Base-by-base conservation (phyloP, 2,329 filamentous ascomycete genomes). In the Phyllosticta paracitricarpa region DNA sequence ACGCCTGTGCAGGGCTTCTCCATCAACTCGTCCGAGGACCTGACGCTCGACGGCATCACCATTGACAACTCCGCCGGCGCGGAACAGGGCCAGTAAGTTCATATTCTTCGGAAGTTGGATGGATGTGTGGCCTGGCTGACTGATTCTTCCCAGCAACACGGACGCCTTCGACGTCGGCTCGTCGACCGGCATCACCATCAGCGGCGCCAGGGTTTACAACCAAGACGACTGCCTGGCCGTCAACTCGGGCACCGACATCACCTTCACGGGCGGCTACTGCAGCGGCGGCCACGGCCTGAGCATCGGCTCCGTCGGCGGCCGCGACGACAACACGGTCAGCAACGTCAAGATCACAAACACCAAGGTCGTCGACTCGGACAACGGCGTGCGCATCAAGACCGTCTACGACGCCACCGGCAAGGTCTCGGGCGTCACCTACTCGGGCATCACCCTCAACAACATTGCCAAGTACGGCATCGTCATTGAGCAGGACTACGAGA, bases 181-280 rank as follows among this genome's bases (percentile, higher is more conserved):
- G n/a, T 76, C 71, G 25, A 73, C 69, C 52, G 72, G 71, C 24
- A 70, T 82, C 22, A 74, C 70, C 28, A 80, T 83, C 65, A 69
- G 69, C 30, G 73, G 75, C 22, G 78, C 78, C 14, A 73, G 66
- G 25, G 75, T 82, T 22, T 71, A 77, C 64, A 82, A 82, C 70
- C 81, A 82, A 70, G 81, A 83, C 64, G 81, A 83, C 66, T 83
- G 81, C 65, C 68, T 82, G 4, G 81, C 80, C 14, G 70, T 82
- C 64, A 82, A 82, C 71, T 81, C 78, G 2, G 80, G 80, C 58
- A 75, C 70, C 14, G 55, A 61, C 54, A 61, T 63, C 52, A 51
- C 3, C 24, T 61, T 59, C 35, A 35, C 33, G 3, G 35, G n/a
- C 7, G 22, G 54, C 28, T 30, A 30, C 26, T 81, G 78, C 66